A percentile compares a stretch with the other conserved stretches of the same genome.
phyloP scores from a whole-genome alignment of 495 filamentous ascomycete species.

The Hyaloscypha finlandica region DNA sequence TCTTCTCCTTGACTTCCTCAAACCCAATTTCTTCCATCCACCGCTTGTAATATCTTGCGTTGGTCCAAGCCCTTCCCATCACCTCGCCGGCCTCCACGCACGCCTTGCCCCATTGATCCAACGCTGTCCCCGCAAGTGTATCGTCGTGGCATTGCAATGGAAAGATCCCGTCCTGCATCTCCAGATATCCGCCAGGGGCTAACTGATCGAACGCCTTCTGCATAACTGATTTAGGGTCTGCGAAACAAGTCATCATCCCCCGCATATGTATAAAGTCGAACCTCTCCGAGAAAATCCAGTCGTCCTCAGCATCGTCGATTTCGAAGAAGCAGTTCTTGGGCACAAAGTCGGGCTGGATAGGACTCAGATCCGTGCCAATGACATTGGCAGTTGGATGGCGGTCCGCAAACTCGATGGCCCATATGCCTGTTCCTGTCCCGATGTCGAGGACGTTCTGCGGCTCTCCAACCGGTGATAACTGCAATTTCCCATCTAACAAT shows the following conservation, averaged over 20 bases:
- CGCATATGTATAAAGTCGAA: constrained; percentile 53
- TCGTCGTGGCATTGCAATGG: constrained; percentile 15
- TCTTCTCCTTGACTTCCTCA: neutral
- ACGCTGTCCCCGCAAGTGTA: constrained; percentile 1
- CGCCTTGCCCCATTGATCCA: constrained; percentile 1
- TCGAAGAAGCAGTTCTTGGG: constrained; percentile 50
- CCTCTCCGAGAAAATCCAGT: constrained; percentile 44
- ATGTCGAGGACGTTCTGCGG: too few relatives aligned
- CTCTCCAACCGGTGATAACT: too few relatives aligned
- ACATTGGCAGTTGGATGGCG: neutral
- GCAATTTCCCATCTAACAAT: too few relatives aligned
- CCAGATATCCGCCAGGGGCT: constrained; percentile 11
- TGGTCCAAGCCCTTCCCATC: neutral
- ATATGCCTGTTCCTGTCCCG: too few relatives aligned
- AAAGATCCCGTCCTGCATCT: neutral
- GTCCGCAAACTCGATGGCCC: neutral
- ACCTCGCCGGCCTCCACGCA: neutral
- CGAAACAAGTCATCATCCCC: constrained; percentile 42
- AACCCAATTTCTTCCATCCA: constrained; percentile 14
- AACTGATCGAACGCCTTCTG: neutral
- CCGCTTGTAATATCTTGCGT: neutral
- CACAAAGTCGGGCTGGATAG: constrained; percentile 8
- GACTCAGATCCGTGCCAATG: constrained; percentile 6
- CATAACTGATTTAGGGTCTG: neutral
- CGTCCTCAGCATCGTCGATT: constrained; percentile 51